A percentile compares a stretch with the other conserved stretches of the same genome.
These are phyloP conservation scores for Eucalyptus cloeziana DNA, from an alignment of 345 rosid species.

Conservation along the genomic window DNA sequence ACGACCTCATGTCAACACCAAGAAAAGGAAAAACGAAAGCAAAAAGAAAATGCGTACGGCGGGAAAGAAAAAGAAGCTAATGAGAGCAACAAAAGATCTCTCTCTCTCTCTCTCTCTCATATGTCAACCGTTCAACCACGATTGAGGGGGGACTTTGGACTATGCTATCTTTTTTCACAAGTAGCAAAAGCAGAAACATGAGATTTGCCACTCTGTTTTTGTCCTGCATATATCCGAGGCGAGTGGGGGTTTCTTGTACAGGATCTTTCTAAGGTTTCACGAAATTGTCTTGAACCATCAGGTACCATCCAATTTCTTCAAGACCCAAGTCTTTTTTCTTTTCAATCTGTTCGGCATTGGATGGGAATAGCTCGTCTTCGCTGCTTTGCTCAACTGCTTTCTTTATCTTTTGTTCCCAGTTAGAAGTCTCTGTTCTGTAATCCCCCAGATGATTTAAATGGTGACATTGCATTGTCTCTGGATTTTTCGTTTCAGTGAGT, in stretches of 20 bases:
- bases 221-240: background rate
- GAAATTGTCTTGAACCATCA: background rate
- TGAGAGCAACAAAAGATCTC: background rate
- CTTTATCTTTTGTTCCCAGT: background rate
- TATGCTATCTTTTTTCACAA: background rate
- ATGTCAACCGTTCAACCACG: background rate
- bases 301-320: background rate
- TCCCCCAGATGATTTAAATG: background rate
- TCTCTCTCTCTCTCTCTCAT: background rate
- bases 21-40: background rate
- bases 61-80: background rate
- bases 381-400: background rate
- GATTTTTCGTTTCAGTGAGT: background rate
- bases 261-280: background rate
- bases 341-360: background rate
- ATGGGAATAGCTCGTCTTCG: background rate
- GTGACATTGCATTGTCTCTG: background rate
- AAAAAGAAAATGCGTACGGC: background rate
- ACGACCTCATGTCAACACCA: background rate
- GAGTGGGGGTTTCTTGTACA: background rate
- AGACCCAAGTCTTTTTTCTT: background rate
- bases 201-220: background rate
- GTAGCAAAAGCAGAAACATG: background rate
- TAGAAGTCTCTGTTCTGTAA: background rate
- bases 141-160: background rate